Percentiles rank a stretch among this genome's conserved stretches.
phyloP scores from a whole-genome alignment of 345 rosid species.

The Corchorus olitorius region DNA sequence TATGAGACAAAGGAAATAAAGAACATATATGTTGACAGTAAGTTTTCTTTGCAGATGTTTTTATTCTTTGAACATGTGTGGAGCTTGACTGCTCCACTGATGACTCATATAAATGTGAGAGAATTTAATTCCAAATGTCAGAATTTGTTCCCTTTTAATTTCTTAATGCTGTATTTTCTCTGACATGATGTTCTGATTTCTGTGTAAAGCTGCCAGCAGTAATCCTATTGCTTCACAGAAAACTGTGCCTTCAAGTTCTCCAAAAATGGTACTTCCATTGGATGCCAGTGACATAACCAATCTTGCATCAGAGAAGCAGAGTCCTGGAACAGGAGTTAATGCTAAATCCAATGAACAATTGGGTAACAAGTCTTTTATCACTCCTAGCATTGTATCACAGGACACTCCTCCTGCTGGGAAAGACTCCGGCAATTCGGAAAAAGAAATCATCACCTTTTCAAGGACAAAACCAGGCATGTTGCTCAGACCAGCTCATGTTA shows the following conservation, averaged over 20 bases:
- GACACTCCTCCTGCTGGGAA: constrained; percentile 54
- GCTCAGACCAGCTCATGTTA: constrained; percentile 80
- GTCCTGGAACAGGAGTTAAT: constrained; percentile 23
- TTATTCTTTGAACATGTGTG: not conserved
- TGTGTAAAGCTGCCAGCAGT: constrained; percentile 64
- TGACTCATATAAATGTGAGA: not conserved
- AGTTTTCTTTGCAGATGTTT: constrained; percentile 35
- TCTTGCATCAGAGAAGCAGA: constrained; percentile 42
- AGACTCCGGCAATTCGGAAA: constrained; percentile 47
- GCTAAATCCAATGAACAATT: constrained; percentile 49
- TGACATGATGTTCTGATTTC: constrained; percentile 32
- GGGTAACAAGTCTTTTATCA: constrained; percentile 42
- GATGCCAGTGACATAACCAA: constrained; percentile 38
- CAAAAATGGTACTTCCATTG: constrained; percentile 38
- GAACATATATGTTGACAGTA: constrained; percentile 94
- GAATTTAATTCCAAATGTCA: not conserved
- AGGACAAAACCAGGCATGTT: constrained; percentile 93
- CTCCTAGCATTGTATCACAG: constrained; percentile 39
- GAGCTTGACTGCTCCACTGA: not conserved
- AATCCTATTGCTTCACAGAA: constrained; percentile 54
- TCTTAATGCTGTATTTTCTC: constrained; percentile 12
- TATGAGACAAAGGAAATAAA: constrained; percentile 79
- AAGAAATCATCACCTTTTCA: constrained; percentile 77
- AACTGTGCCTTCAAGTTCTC: constrained; percentile 45
- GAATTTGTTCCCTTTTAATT: constrained; percentile 4